These are phyloP conservation scores for Ophiostoma triangulosporum DNA, from an alignment of 2,329 filamentous ascomycete genomes.

Conservation along the genomic window DNA sequence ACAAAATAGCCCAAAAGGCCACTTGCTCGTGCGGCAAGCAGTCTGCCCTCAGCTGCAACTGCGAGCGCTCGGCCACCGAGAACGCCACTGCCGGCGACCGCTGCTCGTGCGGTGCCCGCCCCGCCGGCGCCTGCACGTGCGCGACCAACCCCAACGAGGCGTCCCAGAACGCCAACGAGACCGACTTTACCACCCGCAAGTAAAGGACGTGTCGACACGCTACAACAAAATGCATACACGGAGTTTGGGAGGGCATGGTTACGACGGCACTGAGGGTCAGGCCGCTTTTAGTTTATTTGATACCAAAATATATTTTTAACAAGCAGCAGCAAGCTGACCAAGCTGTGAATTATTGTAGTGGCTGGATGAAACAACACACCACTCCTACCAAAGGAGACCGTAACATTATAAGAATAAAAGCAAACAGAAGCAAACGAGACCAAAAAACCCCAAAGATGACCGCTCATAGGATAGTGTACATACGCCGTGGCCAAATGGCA, in stretches of 20 bases:
- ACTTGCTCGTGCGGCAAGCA: slow-evolving; percentile 85
- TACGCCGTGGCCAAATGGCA: neutral
- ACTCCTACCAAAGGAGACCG: too few relatives aligned
- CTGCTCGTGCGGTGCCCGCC: slow-evolving; percentile 73
- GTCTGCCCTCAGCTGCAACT: slow-evolving; percentile 73
- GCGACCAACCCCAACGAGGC: slow-evolving; percentile 55
- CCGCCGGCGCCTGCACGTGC: slow-evolving; percentile 71
- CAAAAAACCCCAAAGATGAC: neutral
- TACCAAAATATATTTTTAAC: too few relatives aligned
- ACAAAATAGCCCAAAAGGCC: slow-evolving; percentile 41
- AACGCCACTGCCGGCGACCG: slow-evolving; percentile 60
- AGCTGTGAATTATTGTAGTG: too few relatives aligned
- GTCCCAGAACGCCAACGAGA: slow-evolving; percentile 52
- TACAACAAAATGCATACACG: neutral
- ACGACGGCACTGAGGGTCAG: too few relatives aligned
- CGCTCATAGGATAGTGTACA: neutral
- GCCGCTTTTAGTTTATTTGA: too few relatives aligned
- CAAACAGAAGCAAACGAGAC: neutral
- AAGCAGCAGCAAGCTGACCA: too few relatives aligned
- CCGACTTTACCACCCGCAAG: slow-evolving; percentile 69
- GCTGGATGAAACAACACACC: too few relatives aligned
- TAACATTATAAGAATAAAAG: too few relatives aligned
- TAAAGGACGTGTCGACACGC: slow-evolving; percentile 15
- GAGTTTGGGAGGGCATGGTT: neutral
- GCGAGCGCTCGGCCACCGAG: slow-evolving; percentile 61